Evolutionary conservation across 2,329 filamentous ascomycete genomes (phyloP).

Genomic region (Diaporthe ilicicola): DNA sequence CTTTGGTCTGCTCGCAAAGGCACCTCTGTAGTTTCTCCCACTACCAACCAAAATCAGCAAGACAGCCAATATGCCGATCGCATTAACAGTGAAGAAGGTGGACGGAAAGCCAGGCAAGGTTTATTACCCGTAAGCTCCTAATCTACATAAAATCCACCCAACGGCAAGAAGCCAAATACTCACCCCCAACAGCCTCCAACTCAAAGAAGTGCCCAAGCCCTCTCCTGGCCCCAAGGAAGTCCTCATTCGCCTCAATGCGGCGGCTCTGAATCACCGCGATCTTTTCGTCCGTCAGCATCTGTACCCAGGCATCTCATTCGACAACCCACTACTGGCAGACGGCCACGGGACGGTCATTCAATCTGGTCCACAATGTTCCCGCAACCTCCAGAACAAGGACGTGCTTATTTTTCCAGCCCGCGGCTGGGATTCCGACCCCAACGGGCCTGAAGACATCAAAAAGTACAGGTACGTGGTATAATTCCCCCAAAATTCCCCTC

Average conservation of each 20-base stretch:
- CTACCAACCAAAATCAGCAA: background rate
- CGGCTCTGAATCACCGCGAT: constrained; percentile 93
- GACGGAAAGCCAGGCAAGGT: constrained; percentile 89
- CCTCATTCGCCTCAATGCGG: constrained; percentile 78
- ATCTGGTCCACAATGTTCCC: constrained; percentile 57
- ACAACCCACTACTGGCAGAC: constrained; percentile 81
- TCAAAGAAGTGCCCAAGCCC: constrained; percentile 70
- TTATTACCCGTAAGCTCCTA: constrained; percentile 75
- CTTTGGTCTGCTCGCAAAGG: background rate
- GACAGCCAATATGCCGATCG: constrained; percentile 55
- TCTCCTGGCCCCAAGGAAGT: constrained; percentile 73
- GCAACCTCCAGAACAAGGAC: constrained; percentile 46
- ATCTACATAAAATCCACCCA: background rate
- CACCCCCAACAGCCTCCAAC: constrained; percentile 55
- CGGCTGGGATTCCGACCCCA: constrained; percentile 77
- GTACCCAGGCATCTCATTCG: constrained; percentile 86
- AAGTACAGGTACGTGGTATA: constrained; percentile 50
- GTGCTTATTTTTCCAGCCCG: constrained; percentile 82
- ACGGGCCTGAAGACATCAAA: constrained; percentile 73
- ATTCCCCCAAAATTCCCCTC: background rate
- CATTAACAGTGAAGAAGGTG: constrained; percentile 72
- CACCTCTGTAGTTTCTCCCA: no score
- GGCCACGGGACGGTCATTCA: constrained; percentile 78
- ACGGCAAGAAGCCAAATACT: background rate
- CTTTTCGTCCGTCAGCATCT: constrained; percentile 92